Percentiles rank a stretch among this genome's conserved stretches.
Evolutionary conservation across 306 rosid species (phyloP).

Genomic region (Castanea crenata): DNA sequence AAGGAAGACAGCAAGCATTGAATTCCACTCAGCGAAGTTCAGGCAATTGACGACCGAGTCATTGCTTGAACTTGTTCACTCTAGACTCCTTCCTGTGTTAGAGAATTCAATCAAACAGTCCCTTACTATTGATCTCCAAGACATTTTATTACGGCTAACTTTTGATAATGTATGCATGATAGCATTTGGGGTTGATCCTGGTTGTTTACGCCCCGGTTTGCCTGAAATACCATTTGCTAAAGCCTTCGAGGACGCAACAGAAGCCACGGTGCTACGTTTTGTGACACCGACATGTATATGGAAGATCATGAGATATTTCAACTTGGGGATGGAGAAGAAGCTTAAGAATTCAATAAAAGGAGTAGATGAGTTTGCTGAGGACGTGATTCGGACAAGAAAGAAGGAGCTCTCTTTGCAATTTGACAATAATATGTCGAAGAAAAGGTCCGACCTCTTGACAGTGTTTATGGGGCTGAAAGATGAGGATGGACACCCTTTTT

Average conservation of each 20-base stretch:
- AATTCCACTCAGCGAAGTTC: constrained; percentile 81
- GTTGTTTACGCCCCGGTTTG: constrained; percentile 55
- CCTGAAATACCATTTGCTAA: constrained; percentile 73
- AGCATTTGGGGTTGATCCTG: constrained; percentile 93
- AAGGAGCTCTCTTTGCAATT: constrained; percentile 45
- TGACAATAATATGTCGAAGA: constrained; percentile 6
- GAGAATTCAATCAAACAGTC: constrained; percentile 33
- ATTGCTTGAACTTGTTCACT: constrained; percentile 63
- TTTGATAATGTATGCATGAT: constrained; percentile 92
- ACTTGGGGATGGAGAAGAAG: constrained; percentile 65
- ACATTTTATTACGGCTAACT: constrained; percentile 68
- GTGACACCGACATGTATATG: constrained; percentile 60
- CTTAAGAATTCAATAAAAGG: constrained; percentile 51
- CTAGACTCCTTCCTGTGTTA: constrained; percentile 56
- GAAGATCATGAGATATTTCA: constrained; percentile 70
- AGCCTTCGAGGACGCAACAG: constrained; percentile 92
- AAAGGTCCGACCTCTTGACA: constrained; percentile 59
- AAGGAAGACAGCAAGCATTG: constrained; percentile 83
- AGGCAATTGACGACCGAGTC: constrained; percentile 58
- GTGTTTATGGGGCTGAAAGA: constrained; percentile 72
- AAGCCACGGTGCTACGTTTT: constrained; percentile 66
- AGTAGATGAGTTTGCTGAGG: constrained; percentile 77
- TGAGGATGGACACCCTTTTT: constrained; percentile 59
- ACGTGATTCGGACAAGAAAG: constrained; percentile 71
- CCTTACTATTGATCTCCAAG: constrained; percentile 60